Evolutionary conservation across 768 basidiomycete species (phyloP), one percentile per base, ranked within the genome.

Genomic region (Myochromella boudieri): DNA sequence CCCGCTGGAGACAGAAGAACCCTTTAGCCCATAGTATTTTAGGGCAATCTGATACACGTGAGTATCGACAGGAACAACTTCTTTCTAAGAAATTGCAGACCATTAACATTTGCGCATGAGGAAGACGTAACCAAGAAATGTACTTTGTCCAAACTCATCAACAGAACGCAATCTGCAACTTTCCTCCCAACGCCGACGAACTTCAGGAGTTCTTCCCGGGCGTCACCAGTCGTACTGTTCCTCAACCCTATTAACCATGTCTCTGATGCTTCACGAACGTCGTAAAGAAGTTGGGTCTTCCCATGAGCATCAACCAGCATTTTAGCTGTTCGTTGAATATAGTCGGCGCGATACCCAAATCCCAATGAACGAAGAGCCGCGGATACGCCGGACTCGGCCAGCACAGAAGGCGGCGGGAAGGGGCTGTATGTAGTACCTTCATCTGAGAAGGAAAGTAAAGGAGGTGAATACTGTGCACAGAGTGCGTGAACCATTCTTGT

Each of bases 291-390:
- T 3, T 49, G 31, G 4, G 55, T n/a, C 0, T 49, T 40, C 1
- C 69, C 72, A 56, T 83, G 80, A 2, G 70, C 63, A 7, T 83
- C 81, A 6, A 85, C 73, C 1, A 95, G 77, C 77, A 90, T 88
- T 48, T 80, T 73, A 0, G 91, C 89, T 2, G 92, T 92, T 40
- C 79, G 76, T 44, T 91, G 85, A 37, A 99, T 89, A 60, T 85
- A 99, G 40, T 85, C 76, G 1, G 97, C 95, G 27, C 97, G 87
- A 62, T 99, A 98, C 9, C 97, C 97, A 68, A 98, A 98, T 1
- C 95, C 95, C 8, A 98, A 75, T 5, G 76, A 68, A 3, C 97
- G 87, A 12, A 99, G 76, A 8, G 69, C 77, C 2, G 73, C 49
- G 15, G 82, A 74, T 8, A 90, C 85, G 18, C 69, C 70, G 1